Base-by-base conservation (phyloP, 176 grass and related monocot species). In the Coix lacrymajobi region DNA sequence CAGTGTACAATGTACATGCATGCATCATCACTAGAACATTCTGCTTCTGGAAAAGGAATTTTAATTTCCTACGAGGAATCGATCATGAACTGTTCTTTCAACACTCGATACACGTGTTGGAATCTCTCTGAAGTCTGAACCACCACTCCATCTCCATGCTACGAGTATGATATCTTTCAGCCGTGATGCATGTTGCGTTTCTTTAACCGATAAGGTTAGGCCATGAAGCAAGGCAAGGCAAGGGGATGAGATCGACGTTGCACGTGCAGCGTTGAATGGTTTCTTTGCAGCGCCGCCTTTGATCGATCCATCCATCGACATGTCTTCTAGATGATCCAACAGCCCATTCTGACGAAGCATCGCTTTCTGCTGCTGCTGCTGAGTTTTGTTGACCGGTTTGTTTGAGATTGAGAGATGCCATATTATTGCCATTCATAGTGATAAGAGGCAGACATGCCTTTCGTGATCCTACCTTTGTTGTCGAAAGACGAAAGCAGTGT, bases 301-400 rank as follows among this genome's bases (percentile, higher is more conserved):
- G 69, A 72, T 48, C 41, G 56, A 30, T 36, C 26, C 20, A 30
- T 36, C 26, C 20, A 54, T 63, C 37, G 39, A 62, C 43, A 61
- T 70, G 37, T 81, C 31, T 63, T 80, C 69, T 43, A 65, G 86
- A 78, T 71, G 80, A 83, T 83, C 32, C 16, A 41, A 8, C 26
- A 36, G 33, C 43, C 45, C 14, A 25, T 69, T 70, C 38, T 29
- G 79, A 78, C 5, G 54, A 71, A 64, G 71, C 79, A 13, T 78
- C 66, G 24, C 79, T 82, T 78, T 83, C 66, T 52, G 34, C 73
- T 34, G 32, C 66, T 52, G 34, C 73, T 34, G 32, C 80, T 25
- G 43, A 33, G 73, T 38, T 83, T 88, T 78, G 66, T 78, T 88
- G 86, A 83, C 86, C 69, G 15, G 79, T 9, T 77, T 69, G n/a